Conservation (phyloP, 305 asterid species). For the Striga hermonthica region DNA sequence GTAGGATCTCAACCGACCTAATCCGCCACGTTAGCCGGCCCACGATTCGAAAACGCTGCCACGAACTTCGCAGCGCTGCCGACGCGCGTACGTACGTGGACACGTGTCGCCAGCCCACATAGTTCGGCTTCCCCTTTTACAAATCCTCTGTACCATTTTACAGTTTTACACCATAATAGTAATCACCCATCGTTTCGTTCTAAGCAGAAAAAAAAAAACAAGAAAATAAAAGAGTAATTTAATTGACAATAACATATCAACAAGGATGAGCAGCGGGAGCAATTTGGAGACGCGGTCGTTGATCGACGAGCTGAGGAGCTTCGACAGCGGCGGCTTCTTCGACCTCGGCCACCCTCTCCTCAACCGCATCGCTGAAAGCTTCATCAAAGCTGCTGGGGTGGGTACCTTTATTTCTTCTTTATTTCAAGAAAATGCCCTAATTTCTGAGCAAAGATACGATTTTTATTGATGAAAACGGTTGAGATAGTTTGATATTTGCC, state of each 20-base stretch:
- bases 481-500: too few species aligned
- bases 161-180: neutral
- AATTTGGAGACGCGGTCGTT: slow-evolving; percentile 63
- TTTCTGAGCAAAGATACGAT: too few species aligned
- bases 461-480: too few species aligned
- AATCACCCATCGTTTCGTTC: neutral
- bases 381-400: slow-evolving; percentile 94
- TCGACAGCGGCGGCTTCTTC: slow-evolving; percentile 55
- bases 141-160: neutral
- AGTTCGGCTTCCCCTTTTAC: slow-evolving; percentile 5
- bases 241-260: too few species aligned
- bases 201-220: neutral
- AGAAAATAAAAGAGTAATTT: too few species aligned
- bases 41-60: slow-evolving; percentile 32
- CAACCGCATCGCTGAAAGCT: slow-evolving; percentile 74
- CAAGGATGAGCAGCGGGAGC: slow-evolving; percentile 44
- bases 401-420: slow-evolving; percentile 33
- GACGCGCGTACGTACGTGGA: slow-evolving; percentile 28
- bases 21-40: slow-evolving; percentile 21
- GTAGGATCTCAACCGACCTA: neutral
- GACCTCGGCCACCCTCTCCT: slow-evolving; percentile 92
- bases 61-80: slow-evolving; percentile 25
- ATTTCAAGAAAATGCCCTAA: neutral
- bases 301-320: slow-evolving; percentile 67
- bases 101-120: slow-evolving; percentile 38